Conservation (phyloP, 306 rosid species). For the Glycine soja region DNA sequence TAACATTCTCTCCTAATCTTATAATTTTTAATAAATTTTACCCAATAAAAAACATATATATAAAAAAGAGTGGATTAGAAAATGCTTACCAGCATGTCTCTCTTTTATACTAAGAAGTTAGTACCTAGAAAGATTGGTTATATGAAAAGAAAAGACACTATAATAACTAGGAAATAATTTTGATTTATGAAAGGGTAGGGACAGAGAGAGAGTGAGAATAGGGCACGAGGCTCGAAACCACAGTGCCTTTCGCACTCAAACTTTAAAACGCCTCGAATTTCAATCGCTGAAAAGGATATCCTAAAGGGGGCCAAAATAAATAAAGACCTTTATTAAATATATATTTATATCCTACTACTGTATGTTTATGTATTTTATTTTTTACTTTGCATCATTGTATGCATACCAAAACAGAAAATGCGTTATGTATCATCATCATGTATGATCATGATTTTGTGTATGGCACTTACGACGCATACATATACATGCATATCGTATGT, state of each 20-base stretch:
- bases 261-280: conserved; percentile 55
- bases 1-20: too few species aligned
- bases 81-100: too few species aligned
- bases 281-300: conserved; percentile 53
- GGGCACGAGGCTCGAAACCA: conserved; percentile 59
- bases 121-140: neutral
- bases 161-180: conserved; percentile 4
- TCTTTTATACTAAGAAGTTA: too few species aligned
- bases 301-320: conserved; percentile 24
- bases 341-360: neutral
- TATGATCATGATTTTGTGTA: neutral
- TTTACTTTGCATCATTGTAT: neutral
- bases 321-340: neutral
- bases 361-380: too few species aligned
- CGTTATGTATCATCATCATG: conserved; percentile 16
- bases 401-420: neutral
- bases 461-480: neutral
- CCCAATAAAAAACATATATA: too few species aligned
- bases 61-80: too few species aligned
- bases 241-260: conserved; percentile 54
- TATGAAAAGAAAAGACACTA: neutral
- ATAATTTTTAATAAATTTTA: too few species aligned
- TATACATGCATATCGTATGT: neutral
- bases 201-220: neutral
- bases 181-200: neutral